Evolutionary conservation across 2,329 filamentous ascomycete genomes (phyloP).

Genomic region (Venturia aucupariae): DNA sequence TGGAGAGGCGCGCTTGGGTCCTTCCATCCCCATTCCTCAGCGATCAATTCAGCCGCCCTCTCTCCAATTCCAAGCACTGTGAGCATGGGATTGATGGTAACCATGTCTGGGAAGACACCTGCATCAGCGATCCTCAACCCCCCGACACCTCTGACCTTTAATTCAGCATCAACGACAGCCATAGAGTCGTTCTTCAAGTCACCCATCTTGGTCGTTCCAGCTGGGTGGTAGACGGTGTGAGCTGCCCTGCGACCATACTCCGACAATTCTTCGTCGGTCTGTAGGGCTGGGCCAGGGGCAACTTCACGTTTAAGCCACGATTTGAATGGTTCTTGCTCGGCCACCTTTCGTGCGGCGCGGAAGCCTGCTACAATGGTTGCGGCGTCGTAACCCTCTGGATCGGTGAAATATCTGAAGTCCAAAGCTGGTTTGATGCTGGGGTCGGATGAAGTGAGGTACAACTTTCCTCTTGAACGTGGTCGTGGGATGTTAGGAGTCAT

Average conservation of each 20-base stretch:
- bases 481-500: slow-evolving; percentile 89
- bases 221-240: slow-evolving; percentile 85
- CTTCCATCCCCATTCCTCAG: slow-evolving; percentile 60
- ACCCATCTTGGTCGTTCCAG: slow-evolving; percentile 86
- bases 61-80: slow-evolving; percentile 79
- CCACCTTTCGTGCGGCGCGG: slow-evolving; percentile 67
- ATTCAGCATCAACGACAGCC: slow-evolving; percentile 69
- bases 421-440: slow-evolving; percentile 70
- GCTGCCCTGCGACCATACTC: slow-evolving; percentile 74
- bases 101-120: slow-evolving; percentile 80
- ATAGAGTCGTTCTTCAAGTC: slow-evolving; percentile 56
- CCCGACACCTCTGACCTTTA: slow-evolving; percentile 64
- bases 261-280: slow-evolving; percentile 69
- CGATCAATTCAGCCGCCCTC: slow-evolving; percentile 74
- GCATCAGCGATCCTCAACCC: slow-evolving; percentile 75
- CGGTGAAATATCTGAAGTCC: slow-evolving; percentile 85
- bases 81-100: slow-evolving; percentile 82
- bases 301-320: slow-evolving; percentile 77
- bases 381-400: slow-evolving; percentile 76
- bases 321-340: slow-evolving; percentile 66
- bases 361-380: slow-evolving; percentile 71
- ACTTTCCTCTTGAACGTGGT: slow-evolving; percentile 64
- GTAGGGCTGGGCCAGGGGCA: slow-evolving; percentile 62
- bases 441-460: slow-evolving; percentile 69
- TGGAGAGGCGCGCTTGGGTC: slow-evolving; percentile 32